Percentiles rank a stretch among this genome's conserved stretches.
Conservation (phyloP, 768 basidiomycete species). For the Boletus vinaceobasis region DNA sequence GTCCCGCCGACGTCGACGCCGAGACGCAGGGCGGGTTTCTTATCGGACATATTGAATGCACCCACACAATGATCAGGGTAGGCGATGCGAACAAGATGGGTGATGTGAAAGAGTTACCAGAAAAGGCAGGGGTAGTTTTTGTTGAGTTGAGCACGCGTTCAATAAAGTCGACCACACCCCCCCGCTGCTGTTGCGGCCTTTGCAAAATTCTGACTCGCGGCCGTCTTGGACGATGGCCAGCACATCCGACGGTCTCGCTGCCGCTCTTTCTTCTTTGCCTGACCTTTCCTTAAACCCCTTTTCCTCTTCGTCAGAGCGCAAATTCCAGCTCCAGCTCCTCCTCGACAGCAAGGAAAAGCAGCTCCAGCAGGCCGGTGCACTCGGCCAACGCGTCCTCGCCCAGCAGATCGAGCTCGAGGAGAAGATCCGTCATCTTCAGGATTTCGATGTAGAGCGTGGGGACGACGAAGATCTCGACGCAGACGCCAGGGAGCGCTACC, state of each 20-base stretch:
- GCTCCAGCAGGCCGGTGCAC: slow-evolving; percentile 84
- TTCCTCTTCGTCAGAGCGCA: slow-evolving; percentile 57
- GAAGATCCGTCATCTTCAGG: slow-evolving; percentile 78
- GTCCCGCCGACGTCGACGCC: slow-evolving; percentile 37
- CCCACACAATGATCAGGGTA: no score
- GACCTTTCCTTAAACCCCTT: slow-evolving; percentile 41
- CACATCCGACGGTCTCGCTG: slow-evolving; percentile 35
- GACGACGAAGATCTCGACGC: slow-evolving; percentile 63
- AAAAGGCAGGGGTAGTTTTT: not conserved
- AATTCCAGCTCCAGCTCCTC: slow-evolving; percentile 60
- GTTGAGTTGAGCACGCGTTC: not conserved
- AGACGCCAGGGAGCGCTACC: slow-evolving; percentile 69
- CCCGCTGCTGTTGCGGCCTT: not conserved
- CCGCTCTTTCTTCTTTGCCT: slow-evolving; percentile 35
- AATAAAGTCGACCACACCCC: slow-evolving; percentile 2
- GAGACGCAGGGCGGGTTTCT: slow-evolving; percentile 16
- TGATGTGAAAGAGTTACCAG: slow-evolving; percentile 10
- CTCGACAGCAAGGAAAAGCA: slow-evolving; percentile 91
- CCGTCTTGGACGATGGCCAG: slow-evolving; percentile 37
- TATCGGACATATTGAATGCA: not conserved
- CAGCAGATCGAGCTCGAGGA: slow-evolving; percentile 94
- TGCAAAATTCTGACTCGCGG: slow-evolving; percentile 12
- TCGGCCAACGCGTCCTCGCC: slow-evolving; percentile 89
- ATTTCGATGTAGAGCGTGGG: slow-evolving; percentile 58
- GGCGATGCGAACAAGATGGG: not conserved